Percentiles rank a stretch among this genome's conserved stretches.
phyloP scores from a whole-genome alignment of 1,139 yeast genomes.

The Hyphopichia burtonii region DNA sequence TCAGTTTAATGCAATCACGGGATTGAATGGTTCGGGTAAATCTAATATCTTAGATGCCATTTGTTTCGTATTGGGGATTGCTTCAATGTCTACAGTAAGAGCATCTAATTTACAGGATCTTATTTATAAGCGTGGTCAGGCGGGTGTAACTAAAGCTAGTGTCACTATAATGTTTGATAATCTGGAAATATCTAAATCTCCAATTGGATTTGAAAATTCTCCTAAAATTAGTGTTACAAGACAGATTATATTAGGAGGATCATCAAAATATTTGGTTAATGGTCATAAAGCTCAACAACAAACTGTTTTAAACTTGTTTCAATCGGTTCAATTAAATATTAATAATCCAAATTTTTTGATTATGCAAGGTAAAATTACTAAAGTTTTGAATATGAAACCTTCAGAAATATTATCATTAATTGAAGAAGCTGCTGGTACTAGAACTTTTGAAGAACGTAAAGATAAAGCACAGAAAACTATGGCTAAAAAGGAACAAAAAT shows the following conservation, averaged over 20 bases:
- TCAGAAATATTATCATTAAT: conserved; percentile 83
- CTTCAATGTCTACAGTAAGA: conserved; percentile 90
- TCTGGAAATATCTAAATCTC: conserved; percentile 69
- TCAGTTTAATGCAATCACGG: conserved; percentile 96
- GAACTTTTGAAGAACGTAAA: conserved; percentile 91
- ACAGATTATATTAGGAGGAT: conserved; percentile 88
- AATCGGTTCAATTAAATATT: conserved; percentile 91
- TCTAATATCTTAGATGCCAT: conserved; percentile 94
- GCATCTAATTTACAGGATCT: conserved; percentile 92
- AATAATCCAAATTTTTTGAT: conserved; percentile 95
- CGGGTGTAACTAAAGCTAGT: conserved; percentile 95
- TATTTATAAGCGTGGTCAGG: conserved; percentile 95
- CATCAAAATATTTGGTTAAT: conserved; percentile 87
- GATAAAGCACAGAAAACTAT: conserved; percentile 91
- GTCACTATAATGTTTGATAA: conserved; percentile 96
- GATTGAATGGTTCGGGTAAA: conserved; percentile 96
- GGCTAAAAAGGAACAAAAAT: conserved; percentile 84
- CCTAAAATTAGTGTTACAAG: conserved; percentile 88
- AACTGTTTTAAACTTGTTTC: conserved; percentile 85
- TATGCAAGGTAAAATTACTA: conserved; percentile 98
- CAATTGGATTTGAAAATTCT: conserved; percentile 82
- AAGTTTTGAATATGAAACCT: conserved; percentile 95
- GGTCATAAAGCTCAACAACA: conserved; percentile 97
- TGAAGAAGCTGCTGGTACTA: conserved; percentile 98
- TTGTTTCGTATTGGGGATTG: conserved; percentile 96